Conservation (phyloP, 1,284 basidiomycete species). For the Coniophora puteana region DNA sequence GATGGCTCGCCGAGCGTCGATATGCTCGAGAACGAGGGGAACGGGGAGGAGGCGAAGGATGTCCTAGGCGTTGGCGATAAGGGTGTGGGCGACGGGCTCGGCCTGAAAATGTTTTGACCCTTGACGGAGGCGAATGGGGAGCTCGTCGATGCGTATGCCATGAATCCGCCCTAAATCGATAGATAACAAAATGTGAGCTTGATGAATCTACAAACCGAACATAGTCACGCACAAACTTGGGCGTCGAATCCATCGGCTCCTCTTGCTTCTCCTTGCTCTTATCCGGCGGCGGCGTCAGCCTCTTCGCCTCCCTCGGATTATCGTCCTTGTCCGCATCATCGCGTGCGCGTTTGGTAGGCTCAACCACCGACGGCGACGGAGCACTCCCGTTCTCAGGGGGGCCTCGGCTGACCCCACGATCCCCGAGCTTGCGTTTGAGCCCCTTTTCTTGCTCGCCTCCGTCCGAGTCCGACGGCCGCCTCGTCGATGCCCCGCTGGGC, state of each 20-base stretch:
- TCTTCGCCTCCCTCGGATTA: conserved; percentile 51
- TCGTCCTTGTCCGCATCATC: conserved; percentile 30
- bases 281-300: conserved; percentile 67
- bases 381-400: conserved; percentile 21
- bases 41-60: conserved; percentile 4
- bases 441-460: conserved; percentile 48
- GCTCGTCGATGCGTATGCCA: conserved; percentile 65
- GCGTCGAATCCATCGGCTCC: conserved; percentile 25
- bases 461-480: conserved; percentile 26
- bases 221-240: conserved; percentile 43
- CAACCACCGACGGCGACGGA: conserved; percentile 8
- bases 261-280: conserved; percentile 27
- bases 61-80: conserved; percentile 10
- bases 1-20: conserved; percentile 12
- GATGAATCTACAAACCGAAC: conserved; percentile 5
- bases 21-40: conserved; percentile 18
- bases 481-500: conserved; percentile 28
- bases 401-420: conserved; percentile 37
- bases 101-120: conserved; percentile 50
- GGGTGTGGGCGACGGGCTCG: conserved; percentile 14
- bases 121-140: conserved; percentile 70
- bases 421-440: conserved; percentile 59
- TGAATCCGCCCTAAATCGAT: conserved; percentile 53
- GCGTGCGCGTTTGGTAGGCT: conserved; percentile 27
- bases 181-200: conserved; percentile 10